phyloP scores from a whole-genome alignment of 805 yeast genomes.

The Wickerhamiella musiphila region DNA sequence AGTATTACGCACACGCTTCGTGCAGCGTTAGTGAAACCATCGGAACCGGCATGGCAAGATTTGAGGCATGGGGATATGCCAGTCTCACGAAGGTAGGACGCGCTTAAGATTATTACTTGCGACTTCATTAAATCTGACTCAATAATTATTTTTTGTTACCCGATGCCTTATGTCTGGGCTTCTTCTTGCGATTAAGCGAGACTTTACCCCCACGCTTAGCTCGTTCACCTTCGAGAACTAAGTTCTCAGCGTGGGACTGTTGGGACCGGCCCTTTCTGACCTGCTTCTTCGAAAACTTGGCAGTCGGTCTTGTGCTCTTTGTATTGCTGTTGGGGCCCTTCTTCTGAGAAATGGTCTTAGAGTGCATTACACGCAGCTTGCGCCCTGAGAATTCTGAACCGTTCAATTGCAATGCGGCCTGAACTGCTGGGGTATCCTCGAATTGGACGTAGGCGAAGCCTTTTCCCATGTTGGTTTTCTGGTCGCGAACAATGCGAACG shows the following conservation, averaged over 20 bases:
- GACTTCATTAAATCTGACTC: no score
- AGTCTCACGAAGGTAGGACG: background rate
- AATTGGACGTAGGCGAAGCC: constrained; percentile 96
- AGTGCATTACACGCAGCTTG: constrained; percentile 60
- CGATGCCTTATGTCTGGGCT: constrained; percentile 10
- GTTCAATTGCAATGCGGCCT: constrained; percentile 63
- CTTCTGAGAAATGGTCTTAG: background rate
- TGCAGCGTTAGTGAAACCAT: no score
- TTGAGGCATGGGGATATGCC: constrained; percentile 2
- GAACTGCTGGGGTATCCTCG: constrained; percentile 44
- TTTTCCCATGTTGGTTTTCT: constrained; percentile 88
- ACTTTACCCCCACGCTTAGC: constrained; percentile 13
- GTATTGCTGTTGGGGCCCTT: background rate
- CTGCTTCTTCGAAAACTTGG: background rate
- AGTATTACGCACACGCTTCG: constrained; percentile 14
- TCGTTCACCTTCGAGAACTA: constrained; percentile 20
- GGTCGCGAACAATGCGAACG: constrained; percentile 79
- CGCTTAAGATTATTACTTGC: no score
- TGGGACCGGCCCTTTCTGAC: background rate
- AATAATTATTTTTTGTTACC: no score
- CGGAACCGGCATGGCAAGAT: constrained; percentile 15
- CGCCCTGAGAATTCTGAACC: constrained; percentile 44
- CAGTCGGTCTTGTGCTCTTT: background rate
- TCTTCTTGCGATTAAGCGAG: constrained; percentile 10
- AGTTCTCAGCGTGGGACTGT: background rate